phyloP scores from a whole-genome alignment of 805 yeast species.

The Saturnispora halmiae region DNA sequence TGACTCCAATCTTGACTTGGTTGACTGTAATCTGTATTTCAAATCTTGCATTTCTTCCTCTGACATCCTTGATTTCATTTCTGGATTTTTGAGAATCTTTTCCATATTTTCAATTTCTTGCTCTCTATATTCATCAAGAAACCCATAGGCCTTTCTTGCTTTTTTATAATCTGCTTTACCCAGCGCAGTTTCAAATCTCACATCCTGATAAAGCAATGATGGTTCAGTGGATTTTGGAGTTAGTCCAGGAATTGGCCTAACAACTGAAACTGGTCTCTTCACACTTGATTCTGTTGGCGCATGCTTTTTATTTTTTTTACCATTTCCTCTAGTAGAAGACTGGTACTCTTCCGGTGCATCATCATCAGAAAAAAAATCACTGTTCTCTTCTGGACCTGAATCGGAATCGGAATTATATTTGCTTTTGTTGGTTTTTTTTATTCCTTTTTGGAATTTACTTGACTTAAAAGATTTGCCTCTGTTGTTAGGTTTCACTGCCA shows the following conservation, averaged over 20 bases:
- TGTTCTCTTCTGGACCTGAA: constrained; percentile 21
- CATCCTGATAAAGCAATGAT: constrained; percentile 41
- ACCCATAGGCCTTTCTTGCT: constrained; percentile 70
- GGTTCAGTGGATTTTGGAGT: constrained; percentile 26
- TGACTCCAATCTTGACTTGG: constrained; percentile 57
- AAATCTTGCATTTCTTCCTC: constrained; percentile 43
- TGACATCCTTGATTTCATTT: constrained; percentile 31
- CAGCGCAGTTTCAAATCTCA: constrained; percentile 82
- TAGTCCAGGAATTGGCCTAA: constrained; percentile 70
- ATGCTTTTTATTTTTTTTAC: constrained; percentile 43
- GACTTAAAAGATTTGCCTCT: not conserved
- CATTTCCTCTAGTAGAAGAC: constrained; percentile 17
- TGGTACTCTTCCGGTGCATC: constrained; percentile 13
- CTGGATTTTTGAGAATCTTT: constrained; percentile 45
- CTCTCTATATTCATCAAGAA: constrained; percentile 78
- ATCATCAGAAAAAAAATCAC: constrained; percentile 8
- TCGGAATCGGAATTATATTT: constrained; percentile 16
- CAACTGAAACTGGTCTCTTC: constrained; percentile 56
- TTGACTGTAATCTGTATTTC: constrained; percentile 50
- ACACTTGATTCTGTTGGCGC: constrained; percentile 80
- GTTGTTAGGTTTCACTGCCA: not conserved
- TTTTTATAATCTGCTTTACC: constrained; percentile 59
- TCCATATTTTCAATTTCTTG: constrained; percentile 59
- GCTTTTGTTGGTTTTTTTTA: not conserved
- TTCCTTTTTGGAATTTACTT: not conserved